These are phyloP conservation scores for Aspergillus pseudoterreus DNA, from an alignment of 2,329 filamentous ascomycete species.

Conservation along the genomic window DNA sequence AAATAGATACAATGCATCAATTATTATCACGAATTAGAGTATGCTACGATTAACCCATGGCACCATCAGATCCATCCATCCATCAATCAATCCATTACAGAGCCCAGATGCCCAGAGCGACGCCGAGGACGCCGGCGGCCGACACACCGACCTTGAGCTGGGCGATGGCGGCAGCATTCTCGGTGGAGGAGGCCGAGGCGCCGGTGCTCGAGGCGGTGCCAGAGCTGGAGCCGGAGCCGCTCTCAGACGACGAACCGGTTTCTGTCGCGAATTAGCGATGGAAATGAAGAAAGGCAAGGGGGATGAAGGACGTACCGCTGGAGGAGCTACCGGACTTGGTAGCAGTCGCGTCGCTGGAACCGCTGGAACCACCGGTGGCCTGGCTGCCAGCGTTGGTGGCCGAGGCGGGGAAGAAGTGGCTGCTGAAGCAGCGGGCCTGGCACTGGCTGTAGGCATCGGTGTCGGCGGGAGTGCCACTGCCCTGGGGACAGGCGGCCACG, in stretches of 20 bases:
- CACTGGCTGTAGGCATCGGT: conserved; percentile 47
- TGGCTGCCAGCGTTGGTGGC: conserved; percentile 18
- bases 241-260: background rate
- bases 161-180: conserved; percentile 25
- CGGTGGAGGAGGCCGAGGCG: conserved; percentile 16
- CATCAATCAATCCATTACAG: conserved; percentile 23
- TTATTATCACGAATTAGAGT: background rate
- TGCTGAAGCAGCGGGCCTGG: conserved; percentile 48
- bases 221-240: conserved; percentile 12
- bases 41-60: background rate
- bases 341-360: conserved; percentile 14
- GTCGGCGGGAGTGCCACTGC: conserved; percentile 45
- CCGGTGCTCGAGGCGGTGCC: conserved; percentile 12
- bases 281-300: background rate
- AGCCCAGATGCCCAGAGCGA: conserved; percentile 35
- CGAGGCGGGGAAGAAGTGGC: conserved; percentile 43
- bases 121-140: conserved; percentile 31
- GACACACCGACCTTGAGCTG: conserved; percentile 30
- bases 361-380: conserved; percentile 13
- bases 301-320: conserved; percentile 9
- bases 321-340: conserved; percentile 10
- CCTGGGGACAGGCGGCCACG: conserved; percentile 52
- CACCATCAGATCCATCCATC: background rate
- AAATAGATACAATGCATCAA: background rate
- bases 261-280: no score